Conservation (phyloP, 768 basidiomycete species). For the Russula olivacea region DNA sequence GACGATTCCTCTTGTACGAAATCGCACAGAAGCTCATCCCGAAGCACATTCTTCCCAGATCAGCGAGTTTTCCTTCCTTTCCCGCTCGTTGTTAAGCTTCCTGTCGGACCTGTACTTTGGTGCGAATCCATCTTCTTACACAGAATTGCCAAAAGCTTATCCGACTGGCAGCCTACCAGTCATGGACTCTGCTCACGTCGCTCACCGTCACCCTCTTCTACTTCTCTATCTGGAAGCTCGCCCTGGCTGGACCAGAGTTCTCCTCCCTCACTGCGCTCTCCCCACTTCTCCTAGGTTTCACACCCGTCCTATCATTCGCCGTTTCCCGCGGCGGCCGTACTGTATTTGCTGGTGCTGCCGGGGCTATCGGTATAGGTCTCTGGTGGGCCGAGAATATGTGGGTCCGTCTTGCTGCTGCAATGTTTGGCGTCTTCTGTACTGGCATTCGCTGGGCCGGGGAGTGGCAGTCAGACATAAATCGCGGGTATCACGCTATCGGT, state of each 20-base stretch:
- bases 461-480: constrained; percentile 16
- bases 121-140: constrained; percentile 33
- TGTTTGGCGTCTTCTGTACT: constrained; percentile 19
- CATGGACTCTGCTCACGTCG: constrained; percentile 79
- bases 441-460: constrained; percentile 20
- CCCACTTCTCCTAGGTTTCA: constrained; percentile 52
- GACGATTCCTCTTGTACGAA: background rate
- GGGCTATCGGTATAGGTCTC: constrained; percentile 16
- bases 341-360: constrained; percentile 9
- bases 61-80: background rate
- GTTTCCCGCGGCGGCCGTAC: constrained; percentile 14
- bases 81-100: constrained; percentile 29
- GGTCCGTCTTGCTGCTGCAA: constrained; percentile 19
- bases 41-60: background rate
- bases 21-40: constrained; percentile 2
- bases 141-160: constrained; percentile 5
- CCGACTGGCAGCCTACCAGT: constrained; percentile 54
- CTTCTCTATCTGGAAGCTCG: constrained; percentile 88
- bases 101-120: constrained; percentile 51
- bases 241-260: constrained; percentile 76
- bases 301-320: constrained; percentile 34
- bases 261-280: constrained; percentile 67
- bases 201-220: constrained; percentile 81
- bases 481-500: constrained; percentile 22
- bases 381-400: constrained; percentile 25